Conservation (phyloP, 106 monocot genomes). For the Xerophyta viscosa region DNA sequence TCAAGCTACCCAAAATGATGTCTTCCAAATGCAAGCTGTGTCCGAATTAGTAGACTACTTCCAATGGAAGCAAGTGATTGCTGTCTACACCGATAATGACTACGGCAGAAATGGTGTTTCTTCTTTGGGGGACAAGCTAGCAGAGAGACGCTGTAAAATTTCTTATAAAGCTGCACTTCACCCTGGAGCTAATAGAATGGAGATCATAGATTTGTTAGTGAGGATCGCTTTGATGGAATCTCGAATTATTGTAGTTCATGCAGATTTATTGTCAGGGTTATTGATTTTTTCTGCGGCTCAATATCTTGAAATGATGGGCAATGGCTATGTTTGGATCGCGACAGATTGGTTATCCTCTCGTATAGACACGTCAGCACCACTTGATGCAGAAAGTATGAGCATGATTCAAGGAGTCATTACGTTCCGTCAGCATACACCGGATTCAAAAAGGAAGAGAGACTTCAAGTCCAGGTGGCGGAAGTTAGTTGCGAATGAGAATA, state of each 20-base stretch:
- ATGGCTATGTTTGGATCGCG: constrained; percentile 84
- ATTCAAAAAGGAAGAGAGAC: constrained; percentile 37
- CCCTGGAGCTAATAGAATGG: constrained; percentile 17
- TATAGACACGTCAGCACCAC: constrained; percentile 40
- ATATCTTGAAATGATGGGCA: constrained; percentile 55
- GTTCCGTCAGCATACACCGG: constrained; percentile 50
- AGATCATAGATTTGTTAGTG: constrained; percentile 30
- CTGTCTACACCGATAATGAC: constrained; percentile 53
- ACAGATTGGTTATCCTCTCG: constrained; percentile 71
- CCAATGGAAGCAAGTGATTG: constrained; percentile 55
- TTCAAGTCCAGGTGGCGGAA: constrained; percentile 49
- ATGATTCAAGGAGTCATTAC: constrained; percentile 67
- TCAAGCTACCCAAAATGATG: constrained; percentile 45
- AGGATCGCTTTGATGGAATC: constrained; percentile 43
- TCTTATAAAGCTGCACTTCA: constrained; percentile 40
- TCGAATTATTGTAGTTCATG: constrained; percentile 40
- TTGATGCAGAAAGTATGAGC: constrained; percentile 29
- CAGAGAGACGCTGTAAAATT: constrained; percentile 37
- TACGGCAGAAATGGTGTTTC: constrained; percentile 62
- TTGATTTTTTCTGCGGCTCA: constrained; percentile 48
- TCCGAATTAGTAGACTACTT: constrained; percentile 51
- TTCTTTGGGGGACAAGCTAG: constrained; percentile 36
- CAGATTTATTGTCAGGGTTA: constrained; percentile 24
- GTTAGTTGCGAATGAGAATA: constrained; percentile 22
- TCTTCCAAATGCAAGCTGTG: constrained; percentile 56